These are phyloP conservation scores for Volvox africanus DNA, from an alignment of 139 green algal species.

Conservation along the genomic window DNA sequence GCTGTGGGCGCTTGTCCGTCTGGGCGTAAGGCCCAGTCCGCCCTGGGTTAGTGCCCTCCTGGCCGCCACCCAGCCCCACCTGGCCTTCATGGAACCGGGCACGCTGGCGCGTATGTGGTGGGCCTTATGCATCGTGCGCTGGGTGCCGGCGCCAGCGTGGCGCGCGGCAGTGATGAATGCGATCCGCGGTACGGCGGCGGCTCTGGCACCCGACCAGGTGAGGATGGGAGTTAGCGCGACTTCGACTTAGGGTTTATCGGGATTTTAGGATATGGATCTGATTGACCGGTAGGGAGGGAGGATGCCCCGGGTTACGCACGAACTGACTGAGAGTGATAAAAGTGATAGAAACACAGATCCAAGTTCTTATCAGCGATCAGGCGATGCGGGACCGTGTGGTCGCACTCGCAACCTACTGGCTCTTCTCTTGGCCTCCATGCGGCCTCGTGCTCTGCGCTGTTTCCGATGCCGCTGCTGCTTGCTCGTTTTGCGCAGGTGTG, in stretches of 20 bases:
- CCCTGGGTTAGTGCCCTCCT: not conserved
- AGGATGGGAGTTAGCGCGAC: not conserved
- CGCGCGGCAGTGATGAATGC: not conserved
- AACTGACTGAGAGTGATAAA: not conserved
- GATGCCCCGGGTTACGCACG: not conserved
- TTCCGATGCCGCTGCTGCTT: not conserved
- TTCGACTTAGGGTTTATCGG: not conserved
- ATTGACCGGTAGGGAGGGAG: not conserved
- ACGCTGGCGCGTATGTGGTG: constrained; percentile 19
- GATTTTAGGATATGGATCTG: too few relatives aligned
- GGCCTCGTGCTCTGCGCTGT: not conserved
- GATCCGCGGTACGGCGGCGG: not conserved
- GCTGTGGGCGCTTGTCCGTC: not conserved
- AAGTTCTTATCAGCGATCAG: too few relatives aligned
- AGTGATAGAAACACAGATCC: too few relatives aligned
- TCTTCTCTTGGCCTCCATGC: not conserved
- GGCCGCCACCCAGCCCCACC: not conserved
- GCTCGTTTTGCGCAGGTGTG: constrained; percentile 13
- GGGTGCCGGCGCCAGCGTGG: not conserved
- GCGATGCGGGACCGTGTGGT: too few relatives aligned
- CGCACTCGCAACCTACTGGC: too few relatives aligned
- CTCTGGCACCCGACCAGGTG: constrained; percentile 8
- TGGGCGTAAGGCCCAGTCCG: not conserved
- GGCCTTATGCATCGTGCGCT: constrained; percentile 24
- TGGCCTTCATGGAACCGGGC: not conserved